Evolutionary conservation across 495 filamentous ascomycete species (phyloP).

Genomic region (Neurospora terricola): DNA sequence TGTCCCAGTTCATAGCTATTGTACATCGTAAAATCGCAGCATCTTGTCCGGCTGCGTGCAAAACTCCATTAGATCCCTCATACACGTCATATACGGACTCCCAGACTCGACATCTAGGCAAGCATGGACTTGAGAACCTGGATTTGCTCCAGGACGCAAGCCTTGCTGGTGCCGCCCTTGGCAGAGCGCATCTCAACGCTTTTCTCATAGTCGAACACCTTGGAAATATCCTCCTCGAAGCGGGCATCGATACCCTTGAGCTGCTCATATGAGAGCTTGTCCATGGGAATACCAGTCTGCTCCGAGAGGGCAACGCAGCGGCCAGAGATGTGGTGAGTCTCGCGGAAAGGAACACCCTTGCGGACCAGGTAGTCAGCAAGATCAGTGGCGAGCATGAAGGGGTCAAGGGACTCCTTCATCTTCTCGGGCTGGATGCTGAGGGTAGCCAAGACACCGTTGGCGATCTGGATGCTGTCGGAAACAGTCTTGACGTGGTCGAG

Average conservation of each 20-base stretch:
- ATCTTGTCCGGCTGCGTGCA: neutral
- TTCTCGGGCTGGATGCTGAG: slow-evolving; percentile 60
- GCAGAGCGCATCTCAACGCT: slow-evolving; percentile 78
- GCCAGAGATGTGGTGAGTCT: slow-evolving; percentile 87
- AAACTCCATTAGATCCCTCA: neutral
- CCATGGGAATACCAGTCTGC: slow-evolving; percentile 60
- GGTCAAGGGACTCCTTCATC: slow-evolving; percentile 68
- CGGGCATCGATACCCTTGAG: slow-evolving; percentile 63
- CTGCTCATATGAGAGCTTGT: slow-evolving; percentile 57
- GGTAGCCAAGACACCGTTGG: slow-evolving; percentile 69
- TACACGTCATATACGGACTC: neutral
- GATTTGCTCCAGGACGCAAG: slow-evolving; percentile 70
- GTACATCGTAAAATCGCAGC: neutral
- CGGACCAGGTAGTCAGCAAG: slow-evolving; percentile 86
- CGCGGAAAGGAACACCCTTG: slow-evolving; percentile 74
- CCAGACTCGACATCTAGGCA: neutral
- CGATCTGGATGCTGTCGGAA: slow-evolving; percentile 75
- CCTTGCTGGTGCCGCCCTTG: slow-evolving; percentile 71
- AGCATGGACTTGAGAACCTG: slow-evolving; percentile 48
- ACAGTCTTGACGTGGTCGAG: slow-evolving; percentile 85
- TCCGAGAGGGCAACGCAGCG: slow-evolving; percentile 61
- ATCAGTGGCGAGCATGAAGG: slow-evolving; percentile 66
- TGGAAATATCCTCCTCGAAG: slow-evolving; percentile 65
- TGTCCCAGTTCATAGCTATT: neutral
- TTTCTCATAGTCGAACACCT: slow-evolving; percentile 74